A percentile compares a stretch with the other conserved stretches of the same genome.
Conservation (phyloP, 2,329 filamentous ascomycete species). For the Trichoderma koningii region DNA sequence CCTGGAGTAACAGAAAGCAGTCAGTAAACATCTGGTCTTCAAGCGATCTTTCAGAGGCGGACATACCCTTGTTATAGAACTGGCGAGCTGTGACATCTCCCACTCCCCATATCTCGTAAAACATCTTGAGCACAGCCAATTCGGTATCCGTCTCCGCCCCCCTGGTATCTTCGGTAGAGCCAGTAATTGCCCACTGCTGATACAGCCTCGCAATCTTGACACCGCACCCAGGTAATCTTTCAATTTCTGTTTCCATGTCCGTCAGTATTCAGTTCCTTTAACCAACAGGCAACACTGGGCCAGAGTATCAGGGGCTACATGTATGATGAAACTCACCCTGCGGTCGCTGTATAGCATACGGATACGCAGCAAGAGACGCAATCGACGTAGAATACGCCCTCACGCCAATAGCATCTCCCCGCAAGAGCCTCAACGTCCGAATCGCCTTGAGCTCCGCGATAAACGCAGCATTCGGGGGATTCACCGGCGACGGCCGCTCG, state of each 20-base stretch:
- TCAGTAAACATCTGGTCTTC: background rate
- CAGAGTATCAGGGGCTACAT: too few species aligned
- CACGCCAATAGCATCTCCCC: slow-evolving; percentile 75
- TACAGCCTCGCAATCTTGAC: slow-evolving; percentile 77
- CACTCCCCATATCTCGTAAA: slow-evolving; percentile 92
- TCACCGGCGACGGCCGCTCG: slow-evolving; percentile 70
- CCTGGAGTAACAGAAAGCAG: slow-evolving; percentile 40
- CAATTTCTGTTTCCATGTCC: slow-evolving; percentile 44
- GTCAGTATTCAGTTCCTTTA: background rate
- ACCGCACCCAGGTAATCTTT: slow-evolving; percentile 75
- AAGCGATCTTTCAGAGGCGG: too few species aligned
- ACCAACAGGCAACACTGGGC: background rate
- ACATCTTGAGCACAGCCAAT: slow-evolving; percentile 65
- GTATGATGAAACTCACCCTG: slow-evolving; percentile 40
- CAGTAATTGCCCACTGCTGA: slow-evolving; percentile 68
- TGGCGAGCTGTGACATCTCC: slow-evolving; percentile 77
- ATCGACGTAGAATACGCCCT: slow-evolving; percentile 88
- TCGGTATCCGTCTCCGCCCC: slow-evolving; percentile 65
- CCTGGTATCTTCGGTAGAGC: slow-evolving; percentile 63
- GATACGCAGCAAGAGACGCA: slow-evolving; percentile 80
- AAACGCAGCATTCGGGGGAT: slow-evolving; percentile 74
- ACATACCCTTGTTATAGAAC: slow-evolving; percentile 67
- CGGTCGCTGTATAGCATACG: slow-evolving; percentile 49
- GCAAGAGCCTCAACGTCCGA: slow-evolving; percentile 68
- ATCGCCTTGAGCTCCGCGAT: slow-evolving; percentile 74